phyloP scores from a whole-genome alignment of 2,329 filamentous ascomycete genomes.

The Cordyceps pruinosa region DNA sequence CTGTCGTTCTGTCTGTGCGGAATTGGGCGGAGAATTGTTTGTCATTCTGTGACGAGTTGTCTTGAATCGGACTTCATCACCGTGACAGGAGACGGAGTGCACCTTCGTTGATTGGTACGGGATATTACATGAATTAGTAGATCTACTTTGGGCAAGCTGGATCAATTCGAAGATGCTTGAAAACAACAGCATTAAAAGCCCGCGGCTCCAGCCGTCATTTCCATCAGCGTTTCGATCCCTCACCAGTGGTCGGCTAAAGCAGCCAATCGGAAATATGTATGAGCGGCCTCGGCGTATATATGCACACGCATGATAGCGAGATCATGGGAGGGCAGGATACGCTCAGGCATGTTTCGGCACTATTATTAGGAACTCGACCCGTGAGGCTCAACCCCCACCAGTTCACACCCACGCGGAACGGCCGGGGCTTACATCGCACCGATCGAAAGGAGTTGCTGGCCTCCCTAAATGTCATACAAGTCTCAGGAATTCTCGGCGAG shows the following conservation, averaged over 20 bases:
- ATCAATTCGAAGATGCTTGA: too few relatives aligned
- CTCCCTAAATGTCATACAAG: neutral
- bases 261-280: neutral
- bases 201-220: too few relatives aligned
- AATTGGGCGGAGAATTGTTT: too few relatives aligned
- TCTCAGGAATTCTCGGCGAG: neutral
- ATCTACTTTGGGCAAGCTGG: too few relatives aligned
- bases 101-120: too few relatives aligned
- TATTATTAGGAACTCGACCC: neutral
- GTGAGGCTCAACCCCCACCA: neutral
- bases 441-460: neutral
- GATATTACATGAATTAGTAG: too few relatives aligned
- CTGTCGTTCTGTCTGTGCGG: too few relatives aligned
- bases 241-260: neutral
- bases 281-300: neutral
- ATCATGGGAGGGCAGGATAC: neutral
- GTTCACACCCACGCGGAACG: neutral
- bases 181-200: too few relatives aligned
- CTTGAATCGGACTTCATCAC: too few relatives aligned
- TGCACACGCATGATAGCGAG: too few relatives aligned
- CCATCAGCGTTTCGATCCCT: neutral
- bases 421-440: neutral
- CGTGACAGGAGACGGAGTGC: too few relatives aligned
- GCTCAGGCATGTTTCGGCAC: neutral
- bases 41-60: too few relatives aligned